Evolutionary conservation across 192 early-diverging fungal species (phyloP), one percentile per base, ranked within the genome.

Genomic region (Rhizophagus sp.): DNA sequence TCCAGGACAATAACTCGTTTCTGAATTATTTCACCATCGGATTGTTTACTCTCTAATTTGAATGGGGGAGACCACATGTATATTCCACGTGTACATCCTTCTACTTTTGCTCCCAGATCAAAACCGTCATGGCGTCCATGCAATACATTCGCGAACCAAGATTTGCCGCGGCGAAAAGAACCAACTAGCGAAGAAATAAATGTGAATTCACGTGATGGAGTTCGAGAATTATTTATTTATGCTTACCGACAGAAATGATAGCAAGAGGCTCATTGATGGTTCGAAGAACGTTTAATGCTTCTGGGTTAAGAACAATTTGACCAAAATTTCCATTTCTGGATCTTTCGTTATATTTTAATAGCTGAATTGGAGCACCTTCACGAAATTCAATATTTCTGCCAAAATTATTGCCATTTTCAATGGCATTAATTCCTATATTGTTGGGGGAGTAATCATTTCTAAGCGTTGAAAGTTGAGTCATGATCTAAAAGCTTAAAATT

Each of bases 51-150:
- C 62, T n/a, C 11, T 24, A 17, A 33, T 19, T 25, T 22, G 25
- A 75, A 75, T 15, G 74, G 74, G 22, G 74, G 44, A 62, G 44
- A 41, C 74, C 74, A 75, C 74, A 75, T 75, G 44, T 75, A 34
- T 33, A 75, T 75, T 3, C 74, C 74, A 3, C 52, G n/a, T 75
- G 74, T 75, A 30, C 74, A 75, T 12, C 74, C 74, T 33, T 19
- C 27, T 19, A 75, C 57, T 75, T 75, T 41, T 17, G 74, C 33
- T 50, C 74, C 74, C 2, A 75, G 30, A n/a, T 50, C 44, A 47
- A 75, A 75, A 11, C 74, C 74, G 19, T 75, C 74, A 62, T 75
- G 74, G 15, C 74, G 74, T 9, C 74, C 74, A 10, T 47, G 52
- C 13, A 75, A 75, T 27, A 39, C 36, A 47, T 75, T 75, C 2